A percentile compares a stretch with the other conserved stretches of the same genome.
Conservation (phyloP, 2,329 filamentous ascomycete genomes). For the Stachybotrys chlorohalonatus region DNA sequence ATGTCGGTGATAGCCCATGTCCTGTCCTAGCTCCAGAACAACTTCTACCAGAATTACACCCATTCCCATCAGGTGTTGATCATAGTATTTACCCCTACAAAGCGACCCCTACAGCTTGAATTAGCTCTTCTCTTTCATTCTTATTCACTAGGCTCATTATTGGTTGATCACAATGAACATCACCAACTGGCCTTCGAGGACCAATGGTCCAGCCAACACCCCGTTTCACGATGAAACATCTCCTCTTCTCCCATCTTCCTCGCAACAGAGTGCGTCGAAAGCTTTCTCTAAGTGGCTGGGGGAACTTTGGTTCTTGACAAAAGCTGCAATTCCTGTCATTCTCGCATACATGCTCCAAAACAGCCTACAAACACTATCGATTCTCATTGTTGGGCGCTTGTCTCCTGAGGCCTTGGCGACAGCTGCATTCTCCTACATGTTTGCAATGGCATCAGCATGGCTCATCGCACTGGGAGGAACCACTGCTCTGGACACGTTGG, state of each 20-base stretch:
- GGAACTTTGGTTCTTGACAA: conserved; percentile 42
- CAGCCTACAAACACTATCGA: conserved; percentile 72
- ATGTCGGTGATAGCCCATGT: too few relatives aligned
- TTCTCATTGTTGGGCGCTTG: conserved; percentile 70
- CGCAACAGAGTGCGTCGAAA: neutral
- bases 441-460: conserved; percentile 84
- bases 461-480: conserved; percentile 78
- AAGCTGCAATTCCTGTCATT: conserved; percentile 67
- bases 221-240: conserved; percentile 9
- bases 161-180: neutral
- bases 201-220: neutral
- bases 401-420: conserved; percentile 74
- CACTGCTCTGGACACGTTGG: conserved; percentile 77
- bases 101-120: too few relatives aligned
- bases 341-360: conserved; percentile 81
- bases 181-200: neutral
- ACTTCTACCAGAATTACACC: too few relatives aligned
- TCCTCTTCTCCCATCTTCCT: conserved; percentile 4
- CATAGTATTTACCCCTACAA: too few relatives aligned
- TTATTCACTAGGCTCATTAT: too few relatives aligned
- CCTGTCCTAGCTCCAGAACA: too few relatives aligned
- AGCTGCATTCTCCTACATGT: conserved; percentile 87
- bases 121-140: too few relatives aligned
- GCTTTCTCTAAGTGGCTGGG: conserved; percentile 9
- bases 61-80: too few relatives aligned